Conservation (phyloP, 108 stramenopile genomes). For the Nannochloropsis gaditana region DNA sequence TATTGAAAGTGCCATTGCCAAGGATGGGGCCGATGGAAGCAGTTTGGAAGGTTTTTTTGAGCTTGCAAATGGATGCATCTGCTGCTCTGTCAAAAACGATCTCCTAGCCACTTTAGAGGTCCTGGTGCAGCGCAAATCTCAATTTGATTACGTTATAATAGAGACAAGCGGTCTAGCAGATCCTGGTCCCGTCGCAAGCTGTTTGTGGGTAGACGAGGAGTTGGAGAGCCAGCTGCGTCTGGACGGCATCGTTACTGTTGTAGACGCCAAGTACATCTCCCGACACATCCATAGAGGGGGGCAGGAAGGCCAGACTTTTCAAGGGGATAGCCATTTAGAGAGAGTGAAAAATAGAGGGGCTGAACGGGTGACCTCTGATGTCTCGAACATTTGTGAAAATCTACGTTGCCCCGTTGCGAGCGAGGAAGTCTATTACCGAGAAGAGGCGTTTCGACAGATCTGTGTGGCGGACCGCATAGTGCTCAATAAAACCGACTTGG, state of each 20-base stretch:
- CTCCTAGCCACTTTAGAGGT: slow-evolving; percentile 69
- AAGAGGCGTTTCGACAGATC: slow-evolving; percentile 91
- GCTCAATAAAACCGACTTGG: slow-evolving; percentile 59
- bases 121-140: slow-evolving; percentile 51
- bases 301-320: background rate
- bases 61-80: slow-evolving; percentile 66
- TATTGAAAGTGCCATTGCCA: slow-evolving; percentile 52
- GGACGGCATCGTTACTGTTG: slow-evolving; percentile 86
- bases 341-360: background rate
- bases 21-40: slow-evolving; percentile 77
- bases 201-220: slow-evolving; percentile 89
- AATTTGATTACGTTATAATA: slow-evolving; percentile 83
- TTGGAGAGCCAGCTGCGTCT: slow-evolving; percentile 61
- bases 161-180: slow-evolving; percentile 95
- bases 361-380: background rate
- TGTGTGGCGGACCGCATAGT: slow-evolving; percentile 63
- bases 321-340: background rate
- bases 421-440: slow-evolving; percentile 45
- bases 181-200: slow-evolving; percentile 84
- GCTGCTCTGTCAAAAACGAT: slow-evolving; percentile 64
- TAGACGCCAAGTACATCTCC: slow-evolving; percentile 81
- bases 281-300: slow-evolving; percentile 57
- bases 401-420: background rate
- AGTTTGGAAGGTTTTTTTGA: slow-evolving; percentile 58
- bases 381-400: background rate